These are phyloP conservation scores for Phanerochaete carnosa DNA, from an alignment of 768 basidiomycete genomes.

Conservation along the genomic window DNA sequence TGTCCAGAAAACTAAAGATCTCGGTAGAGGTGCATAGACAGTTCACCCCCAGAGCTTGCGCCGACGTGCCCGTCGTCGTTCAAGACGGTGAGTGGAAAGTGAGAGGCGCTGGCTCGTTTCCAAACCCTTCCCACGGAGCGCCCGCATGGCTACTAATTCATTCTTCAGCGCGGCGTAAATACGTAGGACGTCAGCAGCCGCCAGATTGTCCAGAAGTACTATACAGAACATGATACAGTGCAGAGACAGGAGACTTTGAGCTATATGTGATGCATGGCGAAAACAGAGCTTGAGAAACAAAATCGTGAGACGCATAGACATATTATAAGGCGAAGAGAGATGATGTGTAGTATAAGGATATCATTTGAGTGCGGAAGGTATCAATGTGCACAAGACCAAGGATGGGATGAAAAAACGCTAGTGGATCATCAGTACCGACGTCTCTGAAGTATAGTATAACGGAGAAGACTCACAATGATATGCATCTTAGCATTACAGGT, in stretches of 20 bases:
- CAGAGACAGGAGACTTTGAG: not conserved
- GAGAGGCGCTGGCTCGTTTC: not conserved
- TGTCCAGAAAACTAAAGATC: slow-evolving; percentile 2
- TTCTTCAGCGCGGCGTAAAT: not conserved
- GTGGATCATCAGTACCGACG: not conserved
- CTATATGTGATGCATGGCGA: not conserved
- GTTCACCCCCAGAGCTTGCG: not conserved
- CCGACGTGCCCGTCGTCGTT: slow-evolving; percentile 13
- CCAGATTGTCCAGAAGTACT: not conserved
- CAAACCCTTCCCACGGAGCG: slow-evolving; percentile 4
- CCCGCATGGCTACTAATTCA: not conserved
- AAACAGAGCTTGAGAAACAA: not conserved
- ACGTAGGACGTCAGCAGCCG: not conserved
- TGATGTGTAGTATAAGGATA: not conserved
- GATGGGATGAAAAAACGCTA: not conserved
- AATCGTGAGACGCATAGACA: not conserved
- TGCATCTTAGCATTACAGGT: not conserved
- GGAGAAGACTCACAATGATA: not conserved
- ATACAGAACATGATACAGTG: not conserved
- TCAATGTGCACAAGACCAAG: not conserved
- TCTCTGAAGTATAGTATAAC: not conserved
- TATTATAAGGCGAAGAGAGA: too few relatives aligned
- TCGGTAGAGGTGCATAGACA: not conserved
- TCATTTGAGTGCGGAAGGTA: not conserved
- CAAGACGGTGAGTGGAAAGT: not conserved